Evolutionary conservation across 805 yeast species (phyloP), one percentile per base, ranked within the genome.

Genomic region (Vanderwaltozyma polyspora): DNA sequence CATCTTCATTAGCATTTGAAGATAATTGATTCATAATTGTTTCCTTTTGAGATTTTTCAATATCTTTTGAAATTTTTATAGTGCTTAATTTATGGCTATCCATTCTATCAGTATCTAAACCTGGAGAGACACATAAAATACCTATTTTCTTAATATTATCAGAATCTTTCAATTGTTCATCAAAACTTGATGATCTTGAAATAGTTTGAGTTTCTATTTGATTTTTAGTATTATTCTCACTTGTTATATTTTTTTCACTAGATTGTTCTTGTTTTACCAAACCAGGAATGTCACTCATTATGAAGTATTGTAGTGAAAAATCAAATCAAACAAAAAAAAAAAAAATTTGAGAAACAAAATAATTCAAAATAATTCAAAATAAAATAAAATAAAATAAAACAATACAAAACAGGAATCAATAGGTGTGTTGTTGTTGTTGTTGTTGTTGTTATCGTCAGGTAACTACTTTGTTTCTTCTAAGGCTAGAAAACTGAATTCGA

Each of bases 111-210:
- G 41, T 33, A 10, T 49, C 38, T 24, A 53, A 38, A 11, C 59
- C 59, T 16, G 55, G 51, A 15, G 57, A 51, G 6, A 45, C 47
- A 29, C 55, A 49, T 36, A 46, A 35, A 30, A 46, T 27, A 5
- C 57, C 56, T 18, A 51, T 31, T 33, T 43, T 38, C 24, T 43
- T 21, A 21, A 21, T 21, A 21, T 21, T 10, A 21, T 21, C 23
- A 21, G 10, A 7, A 21, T 21, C 23, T 8, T 8, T 21, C 10
- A 15, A 31, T 9, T 22, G 4, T 15, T 36, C 15, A 13, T 11
- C 17, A 19, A 17, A 17, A 29, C n/a, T n/a, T 8, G 11, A 22
- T 11, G 11, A 11, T 22, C 11, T 22, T 22, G 24, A 22, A 11
- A 22, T 22, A 11, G 11, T 9, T 22, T 8, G 24, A 22, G 11